Evolutionary conservation across 352 stramenopile genomes (phyloP), one percentile per base, ranked within the genome.

Genomic region (Globisporangium rhizosaccharum): DNA sequence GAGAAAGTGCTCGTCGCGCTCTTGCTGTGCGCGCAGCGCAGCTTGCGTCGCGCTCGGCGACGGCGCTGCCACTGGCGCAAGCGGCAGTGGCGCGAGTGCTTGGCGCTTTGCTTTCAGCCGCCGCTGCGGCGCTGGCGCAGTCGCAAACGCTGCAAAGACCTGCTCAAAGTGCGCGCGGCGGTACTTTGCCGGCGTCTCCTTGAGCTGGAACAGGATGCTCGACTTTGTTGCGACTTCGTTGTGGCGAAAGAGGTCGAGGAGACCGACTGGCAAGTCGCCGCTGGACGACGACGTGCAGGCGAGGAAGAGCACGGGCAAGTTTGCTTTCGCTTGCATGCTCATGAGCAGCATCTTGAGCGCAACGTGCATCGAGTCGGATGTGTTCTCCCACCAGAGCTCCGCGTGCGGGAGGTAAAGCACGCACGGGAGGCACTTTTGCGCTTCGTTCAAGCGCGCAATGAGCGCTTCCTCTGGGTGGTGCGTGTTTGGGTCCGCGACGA

Each of bases 261-360:
- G 42, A 9, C 71, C 76, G 5, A 70, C 39, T 1, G 85, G 79
- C 28, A 95, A 56, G 36, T 75, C 53, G 1, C 65, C 53, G 41
- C 57, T 60, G 0, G 70, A 63, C 5, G 74, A 78, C 10, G 76
- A 75, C 33, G 85, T 89, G 30, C 73, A 85, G 2, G 85, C 83
- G n/a, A 95, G 63, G 53, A 95, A 89, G 26, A 95, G 55, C 6
- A 95, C 69, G 0, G 85, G 81, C 1, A 95, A 57, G 49, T 88
- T 87, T 5, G 76, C 59, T 33, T 82, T 79, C 30, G 70, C 72
- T 61, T 92, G 81, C 66, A 89, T 76, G 60, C 78, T 75, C 67
- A 78, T 78, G 28, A 95, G 62, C 79, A 93, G 83, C 78, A 94
- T 88, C 69, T 89, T 87, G 25, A 94, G 67, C 0, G 79, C 72